phyloP scores from a whole-genome alignment of 2,329 filamentous ascomycete genomes.

The Monascus ruber region DNA sequence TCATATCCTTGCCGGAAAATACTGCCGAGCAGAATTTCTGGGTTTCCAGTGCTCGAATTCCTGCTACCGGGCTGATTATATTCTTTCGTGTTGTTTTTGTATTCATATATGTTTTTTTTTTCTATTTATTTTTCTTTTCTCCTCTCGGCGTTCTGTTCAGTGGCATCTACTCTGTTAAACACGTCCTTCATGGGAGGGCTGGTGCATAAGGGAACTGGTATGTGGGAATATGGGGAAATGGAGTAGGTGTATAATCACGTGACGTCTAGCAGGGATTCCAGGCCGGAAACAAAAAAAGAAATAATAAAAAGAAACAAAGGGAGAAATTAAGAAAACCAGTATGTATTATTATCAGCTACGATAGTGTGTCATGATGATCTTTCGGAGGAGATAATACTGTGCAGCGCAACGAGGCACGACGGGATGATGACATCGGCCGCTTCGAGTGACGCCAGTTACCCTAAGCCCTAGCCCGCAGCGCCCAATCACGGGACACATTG shows the following conservation, averaged over 20 bases:
- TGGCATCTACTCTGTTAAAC: not conserved
- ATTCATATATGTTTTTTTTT: not conserved
- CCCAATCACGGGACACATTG: slow-evolving; percentile 10
- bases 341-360: not conserved
- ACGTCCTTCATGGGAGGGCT: not conserved
- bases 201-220: not conserved
- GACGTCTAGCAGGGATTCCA: not conserved
- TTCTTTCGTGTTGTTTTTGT: not conserved
- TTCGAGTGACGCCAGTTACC: slow-evolving; percentile 24
- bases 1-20: not conserved
- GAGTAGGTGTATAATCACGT: too few species aligned
- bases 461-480: slow-evolving; percentile 26
- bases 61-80: not conserved
- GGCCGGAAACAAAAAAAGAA: not conserved
- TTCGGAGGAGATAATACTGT: too few species aligned
- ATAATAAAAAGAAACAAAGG: not conserved
- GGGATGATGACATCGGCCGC: slow-evolving; percentile 16
- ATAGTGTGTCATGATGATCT: too few species aligned
- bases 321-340: not conserved
- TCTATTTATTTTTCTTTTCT: slow-evolving; percentile 1
- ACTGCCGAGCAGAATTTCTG: not conserved
- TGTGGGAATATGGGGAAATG: not conserved
- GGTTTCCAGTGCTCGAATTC: not conserved
- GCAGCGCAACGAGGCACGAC: not conserved
- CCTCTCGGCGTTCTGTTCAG: not conserved